Base-by-base conservation (phyloP, 2,329 filamentous ascomycete species). In the Beauveria asiatica region DNA sequence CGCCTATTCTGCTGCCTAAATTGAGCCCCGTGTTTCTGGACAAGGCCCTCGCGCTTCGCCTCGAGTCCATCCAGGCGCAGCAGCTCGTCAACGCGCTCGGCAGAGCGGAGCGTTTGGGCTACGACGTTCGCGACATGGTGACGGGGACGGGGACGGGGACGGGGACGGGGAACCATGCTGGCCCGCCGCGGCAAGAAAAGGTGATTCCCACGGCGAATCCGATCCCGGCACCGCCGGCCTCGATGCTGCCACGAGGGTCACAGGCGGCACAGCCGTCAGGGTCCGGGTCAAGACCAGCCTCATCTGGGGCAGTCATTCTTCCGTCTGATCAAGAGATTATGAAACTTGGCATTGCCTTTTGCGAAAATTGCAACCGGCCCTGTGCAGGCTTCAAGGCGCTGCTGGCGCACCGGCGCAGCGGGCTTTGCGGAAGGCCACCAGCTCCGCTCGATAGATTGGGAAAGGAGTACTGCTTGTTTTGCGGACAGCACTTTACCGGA, bases 1-100 rank as follows among this genome's bases (percentile, higher is more conserved):
- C 73, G 3, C 70, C 77, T 27, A 37, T 66, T 1, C 74, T 84
- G 30, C 68, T 84, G 6, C 63, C 69, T 52, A 80, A 76, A 56
- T 77, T 75, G 16, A 80, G 80, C 63, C 69, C 78, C 37, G 61
- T 64, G 1, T 83, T 85, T 58, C 73, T 84, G 1, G 82, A 84
- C 65, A 76, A 73, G 58, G 80, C 76, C 3, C 66, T 85, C n/a
- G 77, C 78, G 19, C 73, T 70, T 58, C 78, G 82, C 0, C 72
- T 85, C 3, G 73, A 75, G 50, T 82, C 79, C 1, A 84, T 85
- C 56, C 75, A 77, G 10, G 81, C 80, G 1, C 76, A 80, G 27
- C 75, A 78, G 16, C 74, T 85, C 3, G 78, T 85, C 57, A 83
- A 84, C 61, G 79, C 81, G 16, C 74, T 85, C 21, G 82, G 82